Evolutionary conservation across 2,329 filamentous ascomycete species (phyloP), one percentile per base, ranked within the genome.

Genomic region (Sarocladium kiliense): DNA sequence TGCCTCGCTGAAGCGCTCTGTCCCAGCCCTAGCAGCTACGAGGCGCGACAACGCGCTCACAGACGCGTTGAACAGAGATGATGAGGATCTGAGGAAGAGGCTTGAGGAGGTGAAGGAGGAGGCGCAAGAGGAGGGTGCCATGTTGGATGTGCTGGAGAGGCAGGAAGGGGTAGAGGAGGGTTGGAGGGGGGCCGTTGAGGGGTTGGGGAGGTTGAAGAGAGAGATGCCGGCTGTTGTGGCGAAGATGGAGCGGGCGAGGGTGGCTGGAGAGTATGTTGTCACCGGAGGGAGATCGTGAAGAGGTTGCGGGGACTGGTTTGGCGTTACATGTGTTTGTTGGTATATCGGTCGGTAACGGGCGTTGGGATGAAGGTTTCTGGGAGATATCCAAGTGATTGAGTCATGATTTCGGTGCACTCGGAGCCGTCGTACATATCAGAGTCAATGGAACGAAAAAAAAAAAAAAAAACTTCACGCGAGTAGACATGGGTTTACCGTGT

Each of bases 211-310:
- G 59, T 60, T 86, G 56, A 84, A 84, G 72, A 75, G 75, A 62
- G 78, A 80, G 34, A 80, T 87, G 78, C 81, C 84, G 16, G 76
- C 80, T 19, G 78, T 80, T 3, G 81, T 84, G 63, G 84, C 84
- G 54, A 80, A 76, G 67, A 85, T 86, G 79, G 83, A 86, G 73
- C 75, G 83, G 67, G 84, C 84, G 56, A 73, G 79, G 58, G 76
- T 79, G 16, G 84, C 82, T 21, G 80, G 78, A 16, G 75, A 80
- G 60, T 85, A 85, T 65, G 80, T 82, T 7, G 71, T 79, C 23
- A 65, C 65, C 25, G 63, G 65, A 32, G 63, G 65, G 18, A 60
- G 63, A 56, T 68, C 61, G 64, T 53, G 34, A 42, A 25, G 18
- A 18, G 44, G 32, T 21, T 19, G 44, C 5, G 27, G 10, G 30